These are phyloP conservation scores for Pseudopyricularia cyperi DNA, from an alignment of 2,329 filamentous ascomycete genomes.

Conservation along the genomic window DNA sequence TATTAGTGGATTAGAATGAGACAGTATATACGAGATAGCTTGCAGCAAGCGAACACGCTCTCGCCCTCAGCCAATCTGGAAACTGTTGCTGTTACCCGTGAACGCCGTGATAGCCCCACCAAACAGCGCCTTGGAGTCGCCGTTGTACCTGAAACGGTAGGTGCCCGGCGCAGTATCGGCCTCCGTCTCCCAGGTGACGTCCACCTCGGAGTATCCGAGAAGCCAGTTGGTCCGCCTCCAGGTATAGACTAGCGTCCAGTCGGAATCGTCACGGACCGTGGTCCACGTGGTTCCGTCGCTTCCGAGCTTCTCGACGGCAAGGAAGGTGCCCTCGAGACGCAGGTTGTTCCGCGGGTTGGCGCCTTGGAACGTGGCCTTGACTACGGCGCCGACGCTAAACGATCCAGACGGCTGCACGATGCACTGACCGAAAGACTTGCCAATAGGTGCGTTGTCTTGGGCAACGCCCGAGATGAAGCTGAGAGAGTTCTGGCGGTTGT, in stretches of 20 bases:
- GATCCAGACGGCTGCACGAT: constrained; percentile 34
- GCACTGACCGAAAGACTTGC: constrained; percentile 55
- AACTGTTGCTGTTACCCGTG: constrained; percentile 16
- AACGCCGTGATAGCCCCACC: constrained; percentile 51
- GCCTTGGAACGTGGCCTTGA: constrained; percentile 61
- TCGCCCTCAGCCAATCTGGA: constrained; percentile 9
- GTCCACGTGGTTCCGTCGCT: constrained; percentile 38
- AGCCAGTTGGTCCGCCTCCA: constrained; percentile 64
- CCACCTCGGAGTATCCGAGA: constrained; percentile 63
- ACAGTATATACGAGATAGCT: neutral
- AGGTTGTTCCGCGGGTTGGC: constrained; percentile 85
- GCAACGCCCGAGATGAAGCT: constrained; percentile 73
- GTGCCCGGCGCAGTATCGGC: constrained; percentile 40
- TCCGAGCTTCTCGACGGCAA: constrained; percentile 54
- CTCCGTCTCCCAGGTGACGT: constrained; percentile 67
- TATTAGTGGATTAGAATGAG: neutral
- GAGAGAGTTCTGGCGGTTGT: constrained; percentile 64
- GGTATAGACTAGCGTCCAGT: constrained; percentile 71
- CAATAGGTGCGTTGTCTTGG: constrained; percentile 52
- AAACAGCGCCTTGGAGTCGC: constrained; percentile 56
- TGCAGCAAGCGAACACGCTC: neutral
- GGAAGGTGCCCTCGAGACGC: constrained; percentile 63
- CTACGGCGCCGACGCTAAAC: constrained; percentile 43
- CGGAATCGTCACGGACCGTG: constrained; percentile 57
- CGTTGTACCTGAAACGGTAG: constrained; percentile 71